A percentile compares a stretch with the other conserved stretches of the same genome.
These are phyloP conservation scores for Kernera saxatilis DNA, from an alignment of 345 rosid genomes.

Conservation along the genomic window DNA sequence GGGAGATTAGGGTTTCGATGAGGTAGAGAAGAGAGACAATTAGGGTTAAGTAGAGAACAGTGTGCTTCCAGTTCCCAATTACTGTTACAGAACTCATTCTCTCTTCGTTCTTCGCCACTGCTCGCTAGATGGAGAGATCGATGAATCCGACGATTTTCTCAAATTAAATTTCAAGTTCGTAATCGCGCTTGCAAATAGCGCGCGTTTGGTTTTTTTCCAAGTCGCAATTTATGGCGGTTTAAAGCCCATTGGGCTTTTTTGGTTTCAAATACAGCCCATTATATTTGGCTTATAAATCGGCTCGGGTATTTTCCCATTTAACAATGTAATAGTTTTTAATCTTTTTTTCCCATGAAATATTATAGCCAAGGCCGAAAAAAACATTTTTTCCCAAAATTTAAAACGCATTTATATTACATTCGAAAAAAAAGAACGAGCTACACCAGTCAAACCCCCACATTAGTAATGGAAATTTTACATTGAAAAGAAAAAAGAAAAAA, in stretches of 20 bases:
- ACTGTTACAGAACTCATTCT: neutral
- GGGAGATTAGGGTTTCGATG: slow-evolving; percentile 39
- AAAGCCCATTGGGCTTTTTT: neutral
- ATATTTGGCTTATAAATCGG: too few species aligned
- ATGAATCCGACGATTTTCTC: neutral
- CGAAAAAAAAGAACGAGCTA: slow-evolving; percentile 5
- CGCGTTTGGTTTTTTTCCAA: neutral
- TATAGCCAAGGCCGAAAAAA: too few species aligned
- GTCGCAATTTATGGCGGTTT: neutral
- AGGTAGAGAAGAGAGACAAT: slow-evolving; percentile 39
- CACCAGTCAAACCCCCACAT: slow-evolving; percentile 37
- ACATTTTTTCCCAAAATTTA: neutral
- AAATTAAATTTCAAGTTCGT: neutral
- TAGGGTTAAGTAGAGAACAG: slow-evolving; percentile 36
- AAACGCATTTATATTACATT: slow-evolving; percentile 29
- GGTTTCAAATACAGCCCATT: neutral
- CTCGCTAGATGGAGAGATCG: neutral
- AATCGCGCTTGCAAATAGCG: neutral
- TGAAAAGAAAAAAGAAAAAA: neutral
- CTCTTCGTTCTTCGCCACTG: neutral
- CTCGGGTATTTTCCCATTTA: too few species aligned
- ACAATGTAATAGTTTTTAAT: too few species aligned
- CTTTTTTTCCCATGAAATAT: too few species aligned
- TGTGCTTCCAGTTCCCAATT: slow-evolving; percentile 33
- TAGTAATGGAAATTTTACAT: slow-evolving; percentile 36